Evolutionary conservation across 2,329 filamentous ascomycete genomes (phyloP).

Genomic region (Chalara sp.): DNA sequence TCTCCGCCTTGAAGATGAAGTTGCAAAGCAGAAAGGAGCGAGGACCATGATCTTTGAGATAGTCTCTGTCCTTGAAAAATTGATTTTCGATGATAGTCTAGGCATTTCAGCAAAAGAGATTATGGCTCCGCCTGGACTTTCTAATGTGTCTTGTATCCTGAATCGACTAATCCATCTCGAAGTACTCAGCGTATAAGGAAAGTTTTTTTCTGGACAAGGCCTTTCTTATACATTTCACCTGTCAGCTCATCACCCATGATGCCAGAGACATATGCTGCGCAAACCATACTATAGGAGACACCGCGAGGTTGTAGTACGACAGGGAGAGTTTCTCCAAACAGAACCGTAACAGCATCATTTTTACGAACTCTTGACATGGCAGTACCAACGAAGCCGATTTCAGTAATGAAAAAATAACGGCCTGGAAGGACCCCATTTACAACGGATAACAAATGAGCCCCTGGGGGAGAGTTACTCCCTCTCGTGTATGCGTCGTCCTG

Average conservation of each 20-base stretch:
- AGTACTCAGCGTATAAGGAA: background rate
- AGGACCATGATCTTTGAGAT: no score
- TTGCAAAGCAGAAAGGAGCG: no score
- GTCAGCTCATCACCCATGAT: constrained; percentile 1
- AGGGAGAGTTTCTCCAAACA: background rate
- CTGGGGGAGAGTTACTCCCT: background rate
- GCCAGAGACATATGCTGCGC: background rate
- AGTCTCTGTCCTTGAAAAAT: no score
- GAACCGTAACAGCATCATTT: background rate
- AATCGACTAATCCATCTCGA: background rate
- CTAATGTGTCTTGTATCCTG: background rate
- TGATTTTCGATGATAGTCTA: no score
- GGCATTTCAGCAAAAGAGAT: no score
- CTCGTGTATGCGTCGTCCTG: background rate
- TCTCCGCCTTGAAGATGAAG: no score
- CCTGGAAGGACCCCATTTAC: background rate
- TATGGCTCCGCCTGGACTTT: no score
- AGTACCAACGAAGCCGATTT: background rate
- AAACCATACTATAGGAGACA: background rate
- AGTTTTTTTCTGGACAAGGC: background rate
- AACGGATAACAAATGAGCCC: background rate
- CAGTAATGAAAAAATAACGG: background rate
- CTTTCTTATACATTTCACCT: background rate
- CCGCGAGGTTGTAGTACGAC: background rate
- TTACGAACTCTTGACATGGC: background rate